Base-by-base conservation (phyloP, 1,284 basidiomycete species). In the Austropuccinia psidii region DNA sequence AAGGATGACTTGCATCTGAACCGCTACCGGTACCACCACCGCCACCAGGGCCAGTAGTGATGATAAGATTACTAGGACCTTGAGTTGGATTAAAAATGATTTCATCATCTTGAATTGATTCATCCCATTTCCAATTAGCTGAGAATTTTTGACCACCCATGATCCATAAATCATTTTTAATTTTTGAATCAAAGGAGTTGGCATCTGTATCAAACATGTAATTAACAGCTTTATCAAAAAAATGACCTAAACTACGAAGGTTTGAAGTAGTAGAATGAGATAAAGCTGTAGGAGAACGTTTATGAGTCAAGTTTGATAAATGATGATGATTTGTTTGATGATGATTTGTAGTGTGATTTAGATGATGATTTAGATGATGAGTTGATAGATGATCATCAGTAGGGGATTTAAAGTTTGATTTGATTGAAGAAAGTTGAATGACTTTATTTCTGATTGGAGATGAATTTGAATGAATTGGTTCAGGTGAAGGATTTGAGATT, bases 331-430 rank as follows among this genome's bases (percentile, higher is more conserved):
- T 77, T 76, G 84, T 3, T 29, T 81, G 77, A 75, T 81, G 7
- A 80, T 86, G 77, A 87, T 89, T 4, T 88, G 88, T 9, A 86
- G 85, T 79, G 93, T 90, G 75, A 85, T 85, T 6, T 91, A 86
- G 35, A 91, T 91, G 55, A 93, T 84, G 7, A 93, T 81, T 90
- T 90, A 93, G 52, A 93, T 93, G 0, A 77, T 86, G 88, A 81
- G 93, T 91, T 0, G 90, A 90, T 4, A 85, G 86, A 15, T 88
- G 85, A 1, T 81, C 81, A 80, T 94, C 67, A 13, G 79, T 75
- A 17, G 79, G 73, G 7, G 78, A 65, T 37, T 74, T 76, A 80
- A 27, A 57, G 65, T 79, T 61, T 54, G 77, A 61, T 77, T 47
- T 43, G 83, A 82, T 75, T 85, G 85, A 7, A 86, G 83, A 75